These are phyloP conservation scores for Mucor irregularis DNA, from an alignment of 371 early-diverging fungal genomes.

Conservation along the genomic window DNA sequence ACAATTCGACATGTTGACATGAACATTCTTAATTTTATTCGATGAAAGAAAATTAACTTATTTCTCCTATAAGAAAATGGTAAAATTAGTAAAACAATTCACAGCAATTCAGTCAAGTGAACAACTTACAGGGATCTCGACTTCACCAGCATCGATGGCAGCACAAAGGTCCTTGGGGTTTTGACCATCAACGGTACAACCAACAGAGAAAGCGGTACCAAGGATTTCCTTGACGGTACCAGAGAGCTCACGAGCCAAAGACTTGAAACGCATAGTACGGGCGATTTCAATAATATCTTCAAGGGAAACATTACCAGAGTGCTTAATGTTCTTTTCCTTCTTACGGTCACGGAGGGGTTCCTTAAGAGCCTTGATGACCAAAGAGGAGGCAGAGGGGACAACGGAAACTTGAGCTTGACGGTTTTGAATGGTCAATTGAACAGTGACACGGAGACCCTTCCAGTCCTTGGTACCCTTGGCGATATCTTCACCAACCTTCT, in stretches of 20 bases:
- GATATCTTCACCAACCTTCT: conserved; percentile 99
- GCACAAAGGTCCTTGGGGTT: conserved; percentile 49
- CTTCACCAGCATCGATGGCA: conserved; percentile 74
- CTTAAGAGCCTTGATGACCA: conserved; percentile 98
- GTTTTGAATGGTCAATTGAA: conserved; percentile 98
- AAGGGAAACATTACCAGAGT: conserved; percentile 90
- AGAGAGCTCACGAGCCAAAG: conserved; percentile 81
- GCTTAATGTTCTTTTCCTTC: conserved; percentile 99
- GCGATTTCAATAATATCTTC: conserved; percentile 97
- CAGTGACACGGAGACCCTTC: conserved; percentile 98
- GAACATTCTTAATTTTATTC: neutral
- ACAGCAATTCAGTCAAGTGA: conserved; percentile 74
- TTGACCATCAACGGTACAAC: conserved; percentile 83
- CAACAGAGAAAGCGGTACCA: conserved; percentile 98
- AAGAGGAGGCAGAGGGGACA: conserved; percentile 96
- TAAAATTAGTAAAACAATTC: conserved; percentile 68
- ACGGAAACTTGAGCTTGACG: conserved; percentile 99
- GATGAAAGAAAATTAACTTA: conserved; percentile 55
- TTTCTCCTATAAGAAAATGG: conserved; percentile 94
- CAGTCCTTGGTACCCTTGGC: conserved; percentile 94
- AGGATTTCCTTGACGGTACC: conserved; percentile 99
- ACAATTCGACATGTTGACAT: neutral
- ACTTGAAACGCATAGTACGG: conserved; percentile 94
- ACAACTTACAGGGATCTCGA: conserved; percentile 80
- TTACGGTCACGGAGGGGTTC: conserved; percentile 99